These are phyloP conservation scores for Phytomonas serpens DNA, from an alignment of 208 protist species.

Conservation along the genomic window DNA sequence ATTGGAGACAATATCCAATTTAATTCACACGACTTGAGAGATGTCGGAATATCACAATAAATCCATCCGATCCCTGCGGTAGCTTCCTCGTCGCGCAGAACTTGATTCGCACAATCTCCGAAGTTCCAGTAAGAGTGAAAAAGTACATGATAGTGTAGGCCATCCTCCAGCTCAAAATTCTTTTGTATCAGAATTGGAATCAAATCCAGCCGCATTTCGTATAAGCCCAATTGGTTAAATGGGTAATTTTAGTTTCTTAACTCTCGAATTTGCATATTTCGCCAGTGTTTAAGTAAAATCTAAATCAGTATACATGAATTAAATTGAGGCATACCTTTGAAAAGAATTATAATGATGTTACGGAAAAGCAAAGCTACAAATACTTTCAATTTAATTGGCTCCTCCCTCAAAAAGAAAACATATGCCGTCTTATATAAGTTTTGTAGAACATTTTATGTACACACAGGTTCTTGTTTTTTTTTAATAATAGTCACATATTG, in stretches of 20 bases:
- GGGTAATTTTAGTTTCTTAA: neutral
- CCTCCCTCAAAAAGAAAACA: neutral
- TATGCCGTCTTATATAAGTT: neutral
- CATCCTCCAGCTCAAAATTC: neutral
- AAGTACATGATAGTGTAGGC: neutral
- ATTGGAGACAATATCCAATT: neutral
- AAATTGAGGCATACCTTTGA: neutral
- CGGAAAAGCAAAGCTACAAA: neutral
- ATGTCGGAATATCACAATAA: too few relatives aligned
- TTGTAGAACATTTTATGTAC: neutral
- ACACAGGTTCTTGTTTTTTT: constrained; percentile 3
- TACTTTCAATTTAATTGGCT: neutral
- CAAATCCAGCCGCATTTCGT: neutral
- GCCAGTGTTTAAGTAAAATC: neutral
- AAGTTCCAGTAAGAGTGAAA: neutral
- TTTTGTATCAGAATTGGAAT: neutral
- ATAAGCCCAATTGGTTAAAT: neutral
- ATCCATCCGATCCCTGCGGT: too few relatives aligned
- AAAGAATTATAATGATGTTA: neutral
- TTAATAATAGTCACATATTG: neutral
- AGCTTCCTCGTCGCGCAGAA: too few relatives aligned
- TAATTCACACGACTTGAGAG: too few relatives aligned
- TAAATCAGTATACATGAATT: neutral
- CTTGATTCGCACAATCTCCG: neutral
- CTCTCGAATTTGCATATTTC: neutral